Evolutionary conservation across 768 basidiomycete genomes (phyloP).

Genomic region (Cantharellus cinnabarinus): DNA sequence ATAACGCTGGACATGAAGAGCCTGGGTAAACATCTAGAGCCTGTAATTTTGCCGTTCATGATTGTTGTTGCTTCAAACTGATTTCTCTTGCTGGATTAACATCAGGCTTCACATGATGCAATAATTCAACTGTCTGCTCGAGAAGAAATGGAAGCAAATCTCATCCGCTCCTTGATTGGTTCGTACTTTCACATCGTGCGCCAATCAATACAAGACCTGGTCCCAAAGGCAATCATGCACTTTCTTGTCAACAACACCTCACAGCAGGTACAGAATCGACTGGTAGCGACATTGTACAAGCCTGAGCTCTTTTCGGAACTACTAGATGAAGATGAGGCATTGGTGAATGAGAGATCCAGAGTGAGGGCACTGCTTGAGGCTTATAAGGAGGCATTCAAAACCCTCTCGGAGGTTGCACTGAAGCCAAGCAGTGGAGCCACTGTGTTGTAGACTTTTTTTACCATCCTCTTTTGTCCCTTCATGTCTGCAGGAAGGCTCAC

Average conservation of each 20-base stretch:
- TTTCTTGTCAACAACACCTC: constrained; percentile 92
- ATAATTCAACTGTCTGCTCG: constrained; percentile 45
- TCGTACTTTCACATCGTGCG: constrained; percentile 94
- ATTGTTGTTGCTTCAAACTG: neutral
- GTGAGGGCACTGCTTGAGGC: constrained; percentile 90
- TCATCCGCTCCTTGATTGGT: constrained; percentile 85
- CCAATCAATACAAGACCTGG: constrained; percentile 88
- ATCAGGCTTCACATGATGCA: constrained; percentile 24
- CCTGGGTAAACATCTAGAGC: constrained; percentile 90
- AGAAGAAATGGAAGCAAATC: constrained; percentile 91
- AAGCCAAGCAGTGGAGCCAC: constrained; percentile 18
- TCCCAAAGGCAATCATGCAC: constrained; percentile 98
- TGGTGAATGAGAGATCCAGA: constrained; percentile 81
- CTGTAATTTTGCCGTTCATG: constrained; percentile 36
- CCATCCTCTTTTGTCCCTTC: no score
- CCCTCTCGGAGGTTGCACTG: constrained; percentile 59
- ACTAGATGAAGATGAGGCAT: constrained; percentile 85
- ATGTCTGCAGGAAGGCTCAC: no score
- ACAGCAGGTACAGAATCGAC: constrained; percentile 86
- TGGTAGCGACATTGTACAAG: constrained; percentile 89
- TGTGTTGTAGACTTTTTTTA: no score
- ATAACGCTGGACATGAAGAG: constrained; percentile 98
- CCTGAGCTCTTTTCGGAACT: constrained; percentile 80
- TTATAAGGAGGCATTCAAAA: constrained; percentile 87
- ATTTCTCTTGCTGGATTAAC: neutral